These are phyloP conservation scores for Aspergillus fijiensis DNA, from an alignment of 2,329 filamentous ascomycete species.

Conservation along the genomic window DNA sequence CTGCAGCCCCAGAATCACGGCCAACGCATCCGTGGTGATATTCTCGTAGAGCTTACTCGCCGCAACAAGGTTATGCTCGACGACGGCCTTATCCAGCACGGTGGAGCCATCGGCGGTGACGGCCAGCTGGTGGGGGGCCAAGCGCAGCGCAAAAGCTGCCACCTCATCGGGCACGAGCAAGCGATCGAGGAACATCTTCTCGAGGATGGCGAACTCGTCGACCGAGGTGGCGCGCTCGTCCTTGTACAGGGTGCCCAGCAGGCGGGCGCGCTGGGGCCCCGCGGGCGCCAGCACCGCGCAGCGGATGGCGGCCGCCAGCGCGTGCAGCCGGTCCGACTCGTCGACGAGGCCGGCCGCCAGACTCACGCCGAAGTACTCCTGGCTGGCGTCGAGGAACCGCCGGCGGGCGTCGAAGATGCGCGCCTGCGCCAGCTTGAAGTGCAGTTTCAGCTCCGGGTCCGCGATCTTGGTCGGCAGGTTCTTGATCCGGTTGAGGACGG, in stretches of 20 bases:
- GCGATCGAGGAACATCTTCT: constrained; percentile 96
- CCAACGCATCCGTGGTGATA: constrained; percentile 73
- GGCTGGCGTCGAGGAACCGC: constrained; percentile 82
- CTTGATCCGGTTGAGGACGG: constrained; percentile 91
- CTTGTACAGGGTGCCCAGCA: constrained; percentile 83
- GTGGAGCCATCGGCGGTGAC: constrained; percentile 87
- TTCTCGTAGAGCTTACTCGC: constrained; percentile 78
- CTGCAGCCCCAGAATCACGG: constrained; percentile 72
- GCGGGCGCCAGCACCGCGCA: constrained; percentile 92
- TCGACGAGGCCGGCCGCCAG: constrained; percentile 69
- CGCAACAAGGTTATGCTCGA: constrained; percentile 92
- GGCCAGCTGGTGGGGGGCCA: constrained; percentile 86
- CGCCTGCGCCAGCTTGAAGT: constrained; percentile 89
- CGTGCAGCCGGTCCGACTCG: constrained; percentile 80
- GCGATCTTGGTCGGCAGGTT: constrained; percentile 77
- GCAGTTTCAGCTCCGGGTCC: constrained; percentile 71
- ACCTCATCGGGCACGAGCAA: constrained; percentile 81
- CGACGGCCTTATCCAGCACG: constrained; percentile 86
- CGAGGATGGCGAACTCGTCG: constrained; percentile 81
- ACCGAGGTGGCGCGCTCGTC: constrained; percentile 78
- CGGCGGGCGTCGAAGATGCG: constrained; percentile 89
- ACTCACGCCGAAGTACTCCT: constrained; percentile 85
- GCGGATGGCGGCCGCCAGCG: constrained; percentile 81
- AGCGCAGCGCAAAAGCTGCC: constrained; percentile 74
- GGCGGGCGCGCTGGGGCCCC: constrained; percentile 76